phyloP scores from a whole-genome alignment of 768 basidiomycete species.

The Favolaschia claudopus region DNA sequence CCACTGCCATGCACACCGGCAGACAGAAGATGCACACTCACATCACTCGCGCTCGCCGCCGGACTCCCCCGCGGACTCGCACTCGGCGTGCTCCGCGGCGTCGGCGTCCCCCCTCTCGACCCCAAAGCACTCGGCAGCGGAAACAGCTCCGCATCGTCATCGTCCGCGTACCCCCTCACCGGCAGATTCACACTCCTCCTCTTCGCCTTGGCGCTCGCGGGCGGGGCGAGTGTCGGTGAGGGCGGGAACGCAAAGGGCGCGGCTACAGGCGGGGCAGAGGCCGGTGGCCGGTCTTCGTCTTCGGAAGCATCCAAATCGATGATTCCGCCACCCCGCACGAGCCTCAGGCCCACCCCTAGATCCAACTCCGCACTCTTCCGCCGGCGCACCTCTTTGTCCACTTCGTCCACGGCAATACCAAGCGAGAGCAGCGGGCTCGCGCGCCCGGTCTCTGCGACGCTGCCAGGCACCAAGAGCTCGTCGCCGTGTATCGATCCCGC shows the following conservation, averaged over 20 bases:
- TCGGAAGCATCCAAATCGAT: neutral
- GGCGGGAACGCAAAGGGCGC: neutral
- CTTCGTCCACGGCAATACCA: slow-evolving; percentile 28
- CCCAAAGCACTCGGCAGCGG: slow-evolving; percentile 20
- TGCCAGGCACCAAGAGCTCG: neutral
- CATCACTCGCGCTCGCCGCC: slow-evolving; percentile 12
- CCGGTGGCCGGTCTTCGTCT: neutral
- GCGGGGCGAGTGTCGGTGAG: neutral
- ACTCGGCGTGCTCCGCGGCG: slow-evolving; percentile 5
- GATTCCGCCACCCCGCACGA: neutral
- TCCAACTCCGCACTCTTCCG: neutral
- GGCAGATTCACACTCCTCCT: neutral
- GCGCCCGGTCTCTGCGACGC: neutral
- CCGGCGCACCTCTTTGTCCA: slow-evolving; percentile 23
- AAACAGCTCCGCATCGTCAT: slow-evolving; percentile 27
- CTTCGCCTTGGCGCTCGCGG: neutral
- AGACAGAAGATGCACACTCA: neutral
- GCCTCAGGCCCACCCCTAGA: neutral
- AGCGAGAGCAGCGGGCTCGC: slow-evolving; percentile 23
- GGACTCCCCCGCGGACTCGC: slow-evolving; percentile 5
- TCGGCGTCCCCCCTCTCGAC: neutral
- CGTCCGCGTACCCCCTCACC: slow-evolving; percentile 14
- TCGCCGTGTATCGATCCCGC: neutral
- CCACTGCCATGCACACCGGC: neutral
- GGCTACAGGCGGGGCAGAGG: slow-evolving; percentile 1